Evolutionary conservation across 2,329 filamentous ascomycete genomes (phyloP), one percentile per base, ranked within the genome.

Genomic region (Aspergillus sp.): DNA sequence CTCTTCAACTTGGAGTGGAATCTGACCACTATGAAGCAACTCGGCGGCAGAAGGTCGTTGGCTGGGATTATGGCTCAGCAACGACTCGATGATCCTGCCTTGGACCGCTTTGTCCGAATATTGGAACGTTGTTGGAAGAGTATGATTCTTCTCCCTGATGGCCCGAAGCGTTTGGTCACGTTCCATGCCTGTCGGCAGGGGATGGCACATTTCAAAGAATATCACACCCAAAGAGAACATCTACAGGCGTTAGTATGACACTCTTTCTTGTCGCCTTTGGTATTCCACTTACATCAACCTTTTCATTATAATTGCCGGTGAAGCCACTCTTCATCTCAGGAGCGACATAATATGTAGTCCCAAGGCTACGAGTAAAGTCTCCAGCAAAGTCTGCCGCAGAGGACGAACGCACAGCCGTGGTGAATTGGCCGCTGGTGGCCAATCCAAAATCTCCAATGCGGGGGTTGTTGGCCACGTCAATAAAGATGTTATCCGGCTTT

Each of bases 141-240:
- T 71, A 36, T 90, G 86, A 11, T 84, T 77, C 36, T 83, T 82
- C 59, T 85, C 80, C 43, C 90, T 82, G 40, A 96, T 79, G 50
- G 81, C 76, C 48, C 87, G 81, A 24, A 96, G 78, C 3, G 92
- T 79, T 38, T 79, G 74, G 55, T 82, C 80, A 38, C 84, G 76
- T 64, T 87, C 85, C 81, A 86, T 86, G 2, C 75, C 78, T 1
- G 84, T 87, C 16, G 75, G 75, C 42, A 87, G 71, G 3, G 80
- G 74, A 59, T 83, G 78, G 65, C 89, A 95, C 94, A 99, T 99
- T 72, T 99, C 94, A 61, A 96, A 97, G 74, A 99, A 95, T 52
- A 99, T 97, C 57, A 99, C 89, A 0, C 94, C 94, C 40, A 99
- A 79, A 0, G 93, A 96, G 68, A 94, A 99, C 93, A 99, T 97